Evolutionary conservation across 495 filamentous ascomycete genomes (phyloP).

Genomic region (Penicillium cosmopolitanum): DNA sequence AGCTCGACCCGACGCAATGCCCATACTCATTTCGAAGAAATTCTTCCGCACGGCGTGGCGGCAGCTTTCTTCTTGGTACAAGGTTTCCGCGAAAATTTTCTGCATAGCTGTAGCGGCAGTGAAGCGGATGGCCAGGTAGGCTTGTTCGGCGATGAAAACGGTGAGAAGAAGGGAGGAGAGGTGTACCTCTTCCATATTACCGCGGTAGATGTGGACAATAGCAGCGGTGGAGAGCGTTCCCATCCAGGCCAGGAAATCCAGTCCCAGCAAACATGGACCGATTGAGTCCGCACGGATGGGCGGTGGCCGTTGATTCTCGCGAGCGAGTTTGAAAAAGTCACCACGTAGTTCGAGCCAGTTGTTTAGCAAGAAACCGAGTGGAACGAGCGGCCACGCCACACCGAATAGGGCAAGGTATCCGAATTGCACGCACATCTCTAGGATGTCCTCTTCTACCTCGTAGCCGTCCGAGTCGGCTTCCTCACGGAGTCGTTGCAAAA

Average conservation of each 20-base stretch:
- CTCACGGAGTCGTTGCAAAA: constrained; percentile 75
- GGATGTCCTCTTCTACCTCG: constrained; percentile 64
- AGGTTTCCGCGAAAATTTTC: constrained; percentile 76
- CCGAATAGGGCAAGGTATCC: constrained; percentile 89
- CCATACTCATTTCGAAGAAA: constrained; percentile 52
- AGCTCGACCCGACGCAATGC: constrained; percentile 2
- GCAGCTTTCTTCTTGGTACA: constrained; percentile 74
- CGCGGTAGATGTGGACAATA: constrained; percentile 83
- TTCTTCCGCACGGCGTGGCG: constrained; percentile 71
- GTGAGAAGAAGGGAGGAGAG: constrained; percentile 76
- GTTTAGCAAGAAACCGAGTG: constrained; percentile 85
- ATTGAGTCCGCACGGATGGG: constrained; percentile 91
- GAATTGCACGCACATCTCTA: constrained; percentile 53
- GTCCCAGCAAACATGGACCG: constrained; percentile 82
- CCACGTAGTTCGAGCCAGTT: constrained; percentile 94
- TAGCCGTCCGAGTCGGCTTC: constrained; percentile 83
- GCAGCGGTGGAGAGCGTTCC: constrained; percentile 83
- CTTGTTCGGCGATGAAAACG: constrained; percentile 80
- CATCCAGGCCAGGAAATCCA: constrained; percentile 89
- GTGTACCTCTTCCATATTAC: constrained; percentile 62
- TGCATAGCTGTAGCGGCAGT: constrained; percentile 65
- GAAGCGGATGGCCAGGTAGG: constrained; percentile 73
- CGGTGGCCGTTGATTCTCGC: constrained; percentile 84
- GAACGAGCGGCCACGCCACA: constrained; percentile 87
- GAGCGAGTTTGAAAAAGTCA: constrained; percentile 90